Conservation (phyloP, 805 yeast genomes). For the Kodamaea restingae region DNA sequence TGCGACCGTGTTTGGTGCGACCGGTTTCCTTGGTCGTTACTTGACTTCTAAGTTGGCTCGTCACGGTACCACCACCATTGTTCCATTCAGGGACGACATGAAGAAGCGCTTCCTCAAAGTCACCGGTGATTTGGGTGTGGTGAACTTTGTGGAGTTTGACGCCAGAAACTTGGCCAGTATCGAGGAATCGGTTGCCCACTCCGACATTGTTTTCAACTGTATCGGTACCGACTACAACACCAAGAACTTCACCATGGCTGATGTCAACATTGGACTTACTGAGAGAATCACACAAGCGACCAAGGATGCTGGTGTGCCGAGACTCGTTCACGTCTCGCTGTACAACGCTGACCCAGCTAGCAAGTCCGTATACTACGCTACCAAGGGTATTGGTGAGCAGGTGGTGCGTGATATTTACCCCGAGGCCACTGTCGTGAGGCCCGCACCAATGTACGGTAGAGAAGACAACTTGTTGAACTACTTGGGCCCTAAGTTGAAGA, state of each 20-base stretch:
- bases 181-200: conserved; percentile 71
- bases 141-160: conserved; percentile 78
- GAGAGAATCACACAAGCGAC: conserved; percentile 72
- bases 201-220: conserved; percentile 79
- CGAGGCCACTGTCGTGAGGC: conserved; percentile 79
- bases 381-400: conserved; percentile 77
- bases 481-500: conserved; percentile 50
- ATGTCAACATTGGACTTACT: conserved; percentile 75
- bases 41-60: conserved; percentile 69
- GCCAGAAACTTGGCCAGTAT: conserved; percentile 71
- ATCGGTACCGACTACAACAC: conserved; percentile 74
- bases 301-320: conserved; percentile 64
- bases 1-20: conserved; percentile 82
- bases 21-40: conserved; percentile 75
- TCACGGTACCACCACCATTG: conserved; percentile 74
- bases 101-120: conserved; percentile 75
- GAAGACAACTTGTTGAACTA: conserved; percentile 67
- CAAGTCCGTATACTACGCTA: conserved; percentile 65
- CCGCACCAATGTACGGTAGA: conserved; percentile 74
- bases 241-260: conserved; percentile 78
- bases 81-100: conserved; percentile 79
- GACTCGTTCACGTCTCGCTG: conserved; percentile 75
- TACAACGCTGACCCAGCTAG: conserved; percentile 71
- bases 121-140: conserved; percentile 84
- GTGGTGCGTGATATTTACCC: conserved; percentile 65